These are phyloP conservation scores for Ambrosiella beaveri DNA, from an alignment of 2,329 filamentous ascomycete genomes.

Conservation along the genomic window DNA sequence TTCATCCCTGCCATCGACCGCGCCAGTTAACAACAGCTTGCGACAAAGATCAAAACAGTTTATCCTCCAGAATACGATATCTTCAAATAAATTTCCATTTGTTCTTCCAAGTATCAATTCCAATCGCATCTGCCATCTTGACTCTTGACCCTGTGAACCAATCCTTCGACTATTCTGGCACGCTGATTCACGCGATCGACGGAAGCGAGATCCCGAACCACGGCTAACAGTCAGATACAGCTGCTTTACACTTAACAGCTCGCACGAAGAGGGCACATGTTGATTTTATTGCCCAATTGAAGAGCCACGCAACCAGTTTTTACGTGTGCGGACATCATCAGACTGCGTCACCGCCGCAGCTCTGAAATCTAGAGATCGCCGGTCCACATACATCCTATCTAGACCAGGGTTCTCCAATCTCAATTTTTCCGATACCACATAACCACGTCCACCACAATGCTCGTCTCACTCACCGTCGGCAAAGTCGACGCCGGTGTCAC, in stretches of 20 bases:
- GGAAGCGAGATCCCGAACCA: background rate
- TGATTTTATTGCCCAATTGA: no score
- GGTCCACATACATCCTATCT: background rate
- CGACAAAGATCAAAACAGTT: background rate
- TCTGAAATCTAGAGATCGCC: no score
- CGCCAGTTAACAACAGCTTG: background rate
- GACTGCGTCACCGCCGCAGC: no score
- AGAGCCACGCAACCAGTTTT: no score
- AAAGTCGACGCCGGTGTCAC: slow-evolving; percentile 98
- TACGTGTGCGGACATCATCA: no score
- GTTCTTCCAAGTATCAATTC: background rate
- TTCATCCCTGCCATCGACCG: background rate
- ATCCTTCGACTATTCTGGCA: background rate
- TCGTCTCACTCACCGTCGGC: slow-evolving; percentile 94
- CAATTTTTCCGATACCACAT: background rate
- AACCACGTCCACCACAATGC: slow-evolving; percentile 36
- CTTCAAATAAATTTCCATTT: background rate
- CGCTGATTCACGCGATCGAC: slow-evolving; percentile 1
- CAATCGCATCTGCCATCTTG: background rate
- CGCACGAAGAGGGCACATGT: background rate
- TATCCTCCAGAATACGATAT: background rate
- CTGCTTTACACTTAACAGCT: background rate
- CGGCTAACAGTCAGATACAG: background rate
- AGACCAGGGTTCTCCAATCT: background rate
- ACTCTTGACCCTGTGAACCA: background rate